Percentiles rank a stretch among this genome's conserved stretches.
phyloP scores from a whole-genome alignment of 2,329 filamentous ascomycete genomes.

The Aphanocladium album region DNA sequence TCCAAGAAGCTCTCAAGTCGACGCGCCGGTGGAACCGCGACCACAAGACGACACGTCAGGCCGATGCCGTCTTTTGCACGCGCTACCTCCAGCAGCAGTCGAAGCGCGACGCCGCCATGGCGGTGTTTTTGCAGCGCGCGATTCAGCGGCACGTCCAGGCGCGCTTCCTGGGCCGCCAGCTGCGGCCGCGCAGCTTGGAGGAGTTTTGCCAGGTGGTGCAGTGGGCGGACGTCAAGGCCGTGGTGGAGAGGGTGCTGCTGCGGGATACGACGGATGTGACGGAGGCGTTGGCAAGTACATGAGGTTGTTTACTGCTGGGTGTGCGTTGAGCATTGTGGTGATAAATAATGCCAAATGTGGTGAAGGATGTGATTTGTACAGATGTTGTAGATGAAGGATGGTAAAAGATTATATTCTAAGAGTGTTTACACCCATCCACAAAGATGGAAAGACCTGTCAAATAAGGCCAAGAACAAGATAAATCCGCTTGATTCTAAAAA shows the following conservation, averaged over 20 bases:
- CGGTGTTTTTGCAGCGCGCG: conserved; percentile 28
- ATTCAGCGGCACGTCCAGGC: conserved; percentile 23
- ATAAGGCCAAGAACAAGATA: not conserved
- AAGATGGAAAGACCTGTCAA: no score
- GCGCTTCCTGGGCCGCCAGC: conserved; percentile 2
- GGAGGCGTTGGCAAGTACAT: conserved; percentile 14
- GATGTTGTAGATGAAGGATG: not conserved
- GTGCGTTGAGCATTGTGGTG: no score
- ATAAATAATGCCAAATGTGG: not conserved
- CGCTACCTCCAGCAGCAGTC: conserved; percentile 33
- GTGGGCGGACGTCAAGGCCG: conserved; percentile 31
- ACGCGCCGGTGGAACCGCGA: conserved; percentile 36
- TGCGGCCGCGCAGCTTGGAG: conserved; percentile 24
- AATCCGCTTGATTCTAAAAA: not conserved
- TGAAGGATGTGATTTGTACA: not conserved
- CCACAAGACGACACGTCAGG: conserved; percentile 28
- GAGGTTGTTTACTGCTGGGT: no score
- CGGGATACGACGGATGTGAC: conserved; percentile 17
- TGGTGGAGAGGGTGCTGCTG: conserved; percentile 27
- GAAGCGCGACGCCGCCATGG: conserved; percentile 29
- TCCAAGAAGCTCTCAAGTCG: conserved; percentile 31
- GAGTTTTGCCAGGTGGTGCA: conserved; percentile 28
- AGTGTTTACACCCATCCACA: not conserved
- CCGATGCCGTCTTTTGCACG: conserved; percentile 30
- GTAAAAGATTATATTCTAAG: not conserved